A percentile compares a stretch with the other conserved stretches of the same genome.
Evolutionary conservation across 2,329 filamentous ascomycete genomes (phyloP).

Genomic region (Fusarium marasasianum): DNA sequence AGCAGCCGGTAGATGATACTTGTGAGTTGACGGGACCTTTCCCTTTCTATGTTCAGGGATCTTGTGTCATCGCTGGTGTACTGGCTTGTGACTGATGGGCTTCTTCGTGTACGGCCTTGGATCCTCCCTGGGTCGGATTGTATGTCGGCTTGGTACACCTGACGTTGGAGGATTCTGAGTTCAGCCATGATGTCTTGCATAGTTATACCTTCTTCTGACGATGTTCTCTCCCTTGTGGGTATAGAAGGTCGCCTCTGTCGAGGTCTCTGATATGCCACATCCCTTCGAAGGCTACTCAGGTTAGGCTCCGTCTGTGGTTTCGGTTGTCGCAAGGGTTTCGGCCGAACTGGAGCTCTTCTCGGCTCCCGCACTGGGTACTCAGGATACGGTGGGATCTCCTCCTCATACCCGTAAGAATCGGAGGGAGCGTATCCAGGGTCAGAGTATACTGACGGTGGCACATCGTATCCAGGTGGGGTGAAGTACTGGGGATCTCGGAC

Average conservation of each 20-base stretch:
- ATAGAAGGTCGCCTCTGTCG: background rate
- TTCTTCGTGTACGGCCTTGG: background rate
- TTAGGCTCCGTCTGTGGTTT: background rate
- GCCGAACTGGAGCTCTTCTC: background rate
- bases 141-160: background rate
- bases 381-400: background rate
- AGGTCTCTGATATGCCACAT: background rate
- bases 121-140: slow-evolving; percentile 1
- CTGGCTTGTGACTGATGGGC: background rate
- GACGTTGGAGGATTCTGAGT: background rate
- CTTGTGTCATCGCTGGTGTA: background rate
- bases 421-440: background rate
- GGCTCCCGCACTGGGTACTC: background rate
- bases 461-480: background rate
- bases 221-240: background rate
- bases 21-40: background rate
- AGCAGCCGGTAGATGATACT: background rate
- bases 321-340: background rate
- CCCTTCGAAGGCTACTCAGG: background rate
- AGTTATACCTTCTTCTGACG: background rate
- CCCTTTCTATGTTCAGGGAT: background rate
- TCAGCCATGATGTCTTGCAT: background rate
- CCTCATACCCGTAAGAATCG: background rate
- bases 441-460: background rate
- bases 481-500: background rate